These are phyloP conservation scores for Laetiporus sulphureus DNA, from an alignment of 1,284 basidiomycete genomes.

Conservation along the genomic window DNA sequence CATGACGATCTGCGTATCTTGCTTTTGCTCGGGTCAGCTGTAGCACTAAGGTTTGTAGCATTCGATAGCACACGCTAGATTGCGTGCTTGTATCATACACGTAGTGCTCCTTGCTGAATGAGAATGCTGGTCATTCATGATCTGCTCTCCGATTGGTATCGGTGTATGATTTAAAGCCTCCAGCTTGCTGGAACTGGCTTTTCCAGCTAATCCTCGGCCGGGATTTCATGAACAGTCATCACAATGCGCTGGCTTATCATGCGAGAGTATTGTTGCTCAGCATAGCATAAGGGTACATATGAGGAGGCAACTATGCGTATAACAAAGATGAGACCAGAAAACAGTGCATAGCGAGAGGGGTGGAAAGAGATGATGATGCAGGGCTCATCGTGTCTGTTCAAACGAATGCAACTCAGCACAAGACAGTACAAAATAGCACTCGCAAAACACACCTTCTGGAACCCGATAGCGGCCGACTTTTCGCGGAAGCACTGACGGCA, in stretches of 20 bases:
- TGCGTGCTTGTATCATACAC: no score
- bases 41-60: no score
- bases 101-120: no score
- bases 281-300: slow-evolving; percentile 24
- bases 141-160: no score
- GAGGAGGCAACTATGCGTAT: slow-evolving; percentile 14
- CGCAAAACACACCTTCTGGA: slow-evolving; percentile 73
- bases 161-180: no score
- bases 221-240: not conserved
- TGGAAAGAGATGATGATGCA: slow-evolving; percentile 2
- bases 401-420: not conserved
- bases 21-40: no score
- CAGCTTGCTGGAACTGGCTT: no score
- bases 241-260: not conserved
- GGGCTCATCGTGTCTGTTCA: slow-evolving; percentile 19
- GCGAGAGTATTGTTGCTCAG: slow-evolving; percentile 12
- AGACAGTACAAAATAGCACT: not conserved
- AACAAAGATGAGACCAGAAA: slow-evolving; percentile 4
- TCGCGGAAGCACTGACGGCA: slow-evolving; percentile 99
- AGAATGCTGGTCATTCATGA: no score
- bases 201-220: no score
- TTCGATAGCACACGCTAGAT: no score
- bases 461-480: slow-evolving; percentile 89
- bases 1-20: no score
- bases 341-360: slow-evolving; percentile 11